Conservation (phyloP, 2,329 filamentous ascomycete genomes). For the Graphilbum sp. region DNA sequence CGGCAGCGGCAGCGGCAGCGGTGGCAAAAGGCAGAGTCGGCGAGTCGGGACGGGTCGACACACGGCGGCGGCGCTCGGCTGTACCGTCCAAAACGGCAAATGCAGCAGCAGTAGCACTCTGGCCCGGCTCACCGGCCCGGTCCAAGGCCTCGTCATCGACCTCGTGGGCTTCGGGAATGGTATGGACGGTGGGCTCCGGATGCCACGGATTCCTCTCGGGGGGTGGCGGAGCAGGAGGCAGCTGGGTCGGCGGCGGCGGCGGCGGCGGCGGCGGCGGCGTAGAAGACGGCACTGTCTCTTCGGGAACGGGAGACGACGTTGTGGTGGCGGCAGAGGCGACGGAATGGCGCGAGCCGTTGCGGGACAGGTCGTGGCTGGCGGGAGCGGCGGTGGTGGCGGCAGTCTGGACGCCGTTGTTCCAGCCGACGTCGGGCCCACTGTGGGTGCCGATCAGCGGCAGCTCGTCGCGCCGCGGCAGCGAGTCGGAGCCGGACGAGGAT, state of each 20-base stretch:
- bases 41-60: conserved; percentile 9
- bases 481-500: neutral
- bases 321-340: neutral
- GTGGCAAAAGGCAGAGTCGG: conserved; percentile 7
- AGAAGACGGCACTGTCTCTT: neutral
- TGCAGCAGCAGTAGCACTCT: neutral
- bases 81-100: neutral
- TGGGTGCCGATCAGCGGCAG: neutral
- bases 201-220: neutral
- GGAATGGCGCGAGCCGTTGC: conserved; percentile 5
- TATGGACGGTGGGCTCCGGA: neutral
- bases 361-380: conserved; percentile 8
- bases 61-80: conserved; percentile 6
- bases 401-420: neutral
- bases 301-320: conserved; percentile 2
- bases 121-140: neutral
- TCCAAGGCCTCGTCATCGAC: neutral
- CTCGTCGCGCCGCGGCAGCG: neutral
- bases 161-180: conserved; percentile 6
- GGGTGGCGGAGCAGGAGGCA: neutral
- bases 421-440: neutral
- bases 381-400: neutral
- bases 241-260: neutral
- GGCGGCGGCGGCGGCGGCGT: neutral
- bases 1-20: neutral